Conservation (phyloP, 1,284 basidiomycete species). For the Anthracocystis walkeri region DNA sequence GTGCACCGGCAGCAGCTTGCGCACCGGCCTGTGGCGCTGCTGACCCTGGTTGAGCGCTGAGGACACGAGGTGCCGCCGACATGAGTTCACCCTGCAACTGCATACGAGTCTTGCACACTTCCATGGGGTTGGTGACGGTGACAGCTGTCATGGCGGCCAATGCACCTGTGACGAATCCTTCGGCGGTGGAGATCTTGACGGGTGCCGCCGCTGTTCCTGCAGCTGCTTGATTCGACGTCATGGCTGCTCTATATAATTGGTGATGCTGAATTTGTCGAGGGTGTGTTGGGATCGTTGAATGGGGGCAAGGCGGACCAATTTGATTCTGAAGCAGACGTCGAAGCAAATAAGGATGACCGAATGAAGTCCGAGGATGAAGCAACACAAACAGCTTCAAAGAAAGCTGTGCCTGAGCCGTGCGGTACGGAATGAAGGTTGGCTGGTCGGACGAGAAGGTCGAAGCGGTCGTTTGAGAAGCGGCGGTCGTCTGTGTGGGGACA, state of each 20-base stretch:
- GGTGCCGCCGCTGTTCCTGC: slow-evolving; percentile 31
- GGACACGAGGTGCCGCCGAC: slow-evolving; percentile 39
- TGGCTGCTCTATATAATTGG: background rate
- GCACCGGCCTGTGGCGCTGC: slow-evolving; percentile 42
- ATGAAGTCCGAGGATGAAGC: background rate
- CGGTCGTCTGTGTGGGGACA: background rate
- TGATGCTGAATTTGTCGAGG: background rate
- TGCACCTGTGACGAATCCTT: slow-evolving; percentile 56
- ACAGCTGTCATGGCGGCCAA: slow-evolving; percentile 62
- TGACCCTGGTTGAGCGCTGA: slow-evolving; percentile 41
- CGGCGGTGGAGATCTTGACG: slow-evolving; percentile 54
- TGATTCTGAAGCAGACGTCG: background rate
- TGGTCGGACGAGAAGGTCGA: background rate
- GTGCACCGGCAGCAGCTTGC: slow-evolving; percentile 29
- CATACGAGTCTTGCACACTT: slow-evolving; percentile 66
- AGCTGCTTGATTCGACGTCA: slow-evolving; percentile 19
- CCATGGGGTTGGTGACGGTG: slow-evolving; percentile 63
- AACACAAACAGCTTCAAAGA: too few relatives aligned
- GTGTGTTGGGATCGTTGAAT: too few relatives aligned
- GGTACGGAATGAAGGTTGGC: background rate
- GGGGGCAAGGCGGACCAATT: background rate
- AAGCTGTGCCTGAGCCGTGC: too few relatives aligned
- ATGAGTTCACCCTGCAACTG: slow-evolving; percentile 66
- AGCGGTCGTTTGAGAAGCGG: background rate
- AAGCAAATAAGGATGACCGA: background rate